Evolutionary conservation across 257 asterid genomes (phyloP), one percentile per base, ranked within the genome.

Genomic region (Capsicum rhomboideum): DNA sequence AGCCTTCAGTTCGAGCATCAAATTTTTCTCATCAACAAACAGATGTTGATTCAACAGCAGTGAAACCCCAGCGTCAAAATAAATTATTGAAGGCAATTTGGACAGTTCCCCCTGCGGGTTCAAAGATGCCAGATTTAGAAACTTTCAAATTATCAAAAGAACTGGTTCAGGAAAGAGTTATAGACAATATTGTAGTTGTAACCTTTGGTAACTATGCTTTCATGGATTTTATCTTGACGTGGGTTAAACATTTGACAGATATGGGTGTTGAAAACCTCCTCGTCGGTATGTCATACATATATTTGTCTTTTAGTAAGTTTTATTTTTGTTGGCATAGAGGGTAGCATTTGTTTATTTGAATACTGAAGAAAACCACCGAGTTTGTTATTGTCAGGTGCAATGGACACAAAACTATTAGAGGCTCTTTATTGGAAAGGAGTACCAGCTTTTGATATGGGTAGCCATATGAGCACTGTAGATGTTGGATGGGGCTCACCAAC

Each of bases 391-490:
- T 85, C 89, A 97, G 99, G 99, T 88, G 99, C 99, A 72, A 93
- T 97, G 99, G 99, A 97, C 93, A 95, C 94, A 66, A 97, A 94
- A 89, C 85, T 95, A 83, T 80, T 97, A 87, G 97, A 94, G 92
- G 98, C 98, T 88, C 98, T 97, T 58, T 93, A 97, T 77, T 97
- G 97, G 98, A 95, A 91, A 88, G 99, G 99, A 67, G 85, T 97
- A 88, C 99, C 99, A 9, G 98, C 89, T 87, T 97, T 95, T 85
- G 99, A 97, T 85, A 95, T 97, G 99, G 97, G 95, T 83, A 94
- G 99, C 89, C 98, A 97, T 87, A 94, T 97, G 99, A 95, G 98
- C 90, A 93, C 98, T n/a, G 69, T 91, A 82, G 98, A 95, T 89
- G 98, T 93, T 85, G 99, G 99, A 82, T 97, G 99, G 99, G 99